phyloP scores from a whole-genome alignment of 164 flowering plant genomes.

The Cinnamomum micranthum region DNA sequence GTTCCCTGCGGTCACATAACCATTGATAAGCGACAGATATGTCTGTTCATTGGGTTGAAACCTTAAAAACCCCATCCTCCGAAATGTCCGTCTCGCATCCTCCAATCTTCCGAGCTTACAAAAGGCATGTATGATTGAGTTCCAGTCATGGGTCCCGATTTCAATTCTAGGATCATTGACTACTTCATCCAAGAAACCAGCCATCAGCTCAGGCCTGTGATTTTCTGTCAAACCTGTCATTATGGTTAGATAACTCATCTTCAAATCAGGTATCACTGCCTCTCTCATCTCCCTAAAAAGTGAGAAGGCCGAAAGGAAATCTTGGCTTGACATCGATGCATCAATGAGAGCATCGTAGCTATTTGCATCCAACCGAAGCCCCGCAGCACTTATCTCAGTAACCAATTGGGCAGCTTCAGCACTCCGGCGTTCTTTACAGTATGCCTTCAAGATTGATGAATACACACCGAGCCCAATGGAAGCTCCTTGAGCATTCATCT shows the following conservation, averaged over 20 bases:
- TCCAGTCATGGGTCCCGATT: constrained; percentile 97
- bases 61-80: constrained; percentile 81
- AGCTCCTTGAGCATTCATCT: constrained; percentile 75
- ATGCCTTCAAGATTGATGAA: constrained; percentile 79
- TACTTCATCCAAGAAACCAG: constrained; percentile 89
- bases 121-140: constrained; percentile 91
- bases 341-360: constrained; percentile 77
- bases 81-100: constrained; percentile 88
- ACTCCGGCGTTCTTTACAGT: constrained; percentile 72
- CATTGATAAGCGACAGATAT: constrained; percentile 83
- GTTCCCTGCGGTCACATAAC: constrained; percentile 63
- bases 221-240: constrained; percentile 93
- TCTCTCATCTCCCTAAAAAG: constrained; percentile 93
- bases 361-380: constrained; percentile 60
- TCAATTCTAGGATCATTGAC: constrained; percentile 78
- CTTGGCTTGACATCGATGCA: constrained; percentile 84
- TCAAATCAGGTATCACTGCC: constrained; percentile 56
- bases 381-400: constrained; percentile 54
- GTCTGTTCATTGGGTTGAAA: constrained; percentile 89
- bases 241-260: constrained; percentile 82
- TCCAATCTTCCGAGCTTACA: constrained; percentile 84
- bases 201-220: constrained; percentile 92
- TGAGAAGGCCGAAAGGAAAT: constrained; percentile 89
- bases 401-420: constrained; percentile 92
- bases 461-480: constrained; percentile 81